Conservation (phyloP, 2,329 filamentous ascomycete species). For the Piedraia hortae region DNA sequence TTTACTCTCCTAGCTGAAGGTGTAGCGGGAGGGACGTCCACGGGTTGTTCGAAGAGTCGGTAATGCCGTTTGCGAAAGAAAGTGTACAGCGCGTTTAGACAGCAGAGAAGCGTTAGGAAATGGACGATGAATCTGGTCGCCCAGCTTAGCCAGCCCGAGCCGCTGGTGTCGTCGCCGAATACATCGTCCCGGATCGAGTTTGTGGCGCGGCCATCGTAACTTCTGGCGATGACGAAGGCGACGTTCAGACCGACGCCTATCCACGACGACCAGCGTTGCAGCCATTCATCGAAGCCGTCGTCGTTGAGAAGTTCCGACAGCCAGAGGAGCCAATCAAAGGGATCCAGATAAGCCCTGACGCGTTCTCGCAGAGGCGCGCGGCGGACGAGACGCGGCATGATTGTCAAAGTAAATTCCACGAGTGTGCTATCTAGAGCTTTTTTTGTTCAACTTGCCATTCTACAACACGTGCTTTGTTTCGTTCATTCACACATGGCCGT, state of each 20-base stretch:
- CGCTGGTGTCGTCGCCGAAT: slow-evolving; percentile 37
- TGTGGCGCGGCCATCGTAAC: slow-evolving; percentile 21
- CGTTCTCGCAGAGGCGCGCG: slow-evolving; percentile 54
- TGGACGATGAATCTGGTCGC: slow-evolving; percentile 39
- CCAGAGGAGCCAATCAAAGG: slow-evolving; percentile 73
- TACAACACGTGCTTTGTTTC: too few species aligned
- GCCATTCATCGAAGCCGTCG: slow-evolving; percentile 59
- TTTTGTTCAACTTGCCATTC: too few species aligned
- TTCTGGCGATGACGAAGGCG: slow-evolving; percentile 53
- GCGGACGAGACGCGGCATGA: slow-evolving; percentile 66
- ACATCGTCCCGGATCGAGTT: slow-evolving; percentile 36
- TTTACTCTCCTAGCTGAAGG: slow-evolving; percentile 70
- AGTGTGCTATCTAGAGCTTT: too few species aligned
- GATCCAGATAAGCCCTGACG: slow-evolving; percentile 54
- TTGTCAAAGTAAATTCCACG: too few species aligned
- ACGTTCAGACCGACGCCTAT: slow-evolving; percentile 55
- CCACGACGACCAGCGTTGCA: slow-evolving; percentile 44
- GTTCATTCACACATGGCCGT: too few species aligned
- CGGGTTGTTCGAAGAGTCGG: slow-evolving; percentile 64
- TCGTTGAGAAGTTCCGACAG: slow-evolving; percentile 79
- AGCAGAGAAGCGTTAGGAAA: slow-evolving; percentile 36
- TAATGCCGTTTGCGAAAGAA: slow-evolving; percentile 64
- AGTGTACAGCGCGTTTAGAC: slow-evolving; percentile 53
- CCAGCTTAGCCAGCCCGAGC: slow-evolving; percentile 40
- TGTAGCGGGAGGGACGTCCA: slow-evolving; percentile 49